Conservation (phyloP, 306 rosid species). For the Casuarina glauca region DNA sequence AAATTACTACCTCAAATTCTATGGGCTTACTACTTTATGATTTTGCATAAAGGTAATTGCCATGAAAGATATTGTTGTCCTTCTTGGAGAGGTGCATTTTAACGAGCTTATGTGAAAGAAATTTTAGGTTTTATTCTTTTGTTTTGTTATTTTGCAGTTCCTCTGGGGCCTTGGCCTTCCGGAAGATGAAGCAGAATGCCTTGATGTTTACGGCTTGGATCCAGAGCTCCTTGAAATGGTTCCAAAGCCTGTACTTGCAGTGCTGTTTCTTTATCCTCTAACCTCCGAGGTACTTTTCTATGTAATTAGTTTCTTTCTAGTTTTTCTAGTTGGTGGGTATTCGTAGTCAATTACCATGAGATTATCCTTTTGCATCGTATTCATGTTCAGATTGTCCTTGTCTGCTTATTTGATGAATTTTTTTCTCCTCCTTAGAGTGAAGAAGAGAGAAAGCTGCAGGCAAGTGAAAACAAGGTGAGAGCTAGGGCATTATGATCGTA, state of each 20-base stretch:
- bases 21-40: not conserved
- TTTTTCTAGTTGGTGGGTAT: not conserved
- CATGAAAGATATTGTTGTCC: not conserved
- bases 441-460: slow-evolving; percentile 83
- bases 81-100: not conserved
- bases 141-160: slow-evolving; percentile 47
- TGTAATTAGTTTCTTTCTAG: not conserved
- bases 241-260: slow-evolving; percentile 93
- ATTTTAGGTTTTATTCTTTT: slow-evolving; percentile 5
- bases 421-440: slow-evolving; percentile 52
- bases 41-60: not conserved
- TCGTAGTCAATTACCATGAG: not conserved
- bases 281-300: slow-evolving; percentile 58
- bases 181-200: slow-evolving; percentile 68
- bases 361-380: not conserved
- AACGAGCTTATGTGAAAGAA: not conserved
- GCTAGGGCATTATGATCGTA: not conserved
- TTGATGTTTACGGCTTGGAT: slow-evolving; percentile 87
- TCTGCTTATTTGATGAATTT: slow-evolving; percentile 23
- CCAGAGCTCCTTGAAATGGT: slow-evolving; percentile 90
- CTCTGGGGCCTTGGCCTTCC: slow-evolving; percentile 89
- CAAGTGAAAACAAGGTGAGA: slow-evolving; percentile 53
- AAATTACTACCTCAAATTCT: not conserved
- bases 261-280: slow-evolving; percentile 88
- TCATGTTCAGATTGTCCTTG: not conserved